phyloP scores from a whole-genome alignment of 2,329 filamentous ascomycete genomes.

The Fusarium nematophilum region DNA sequence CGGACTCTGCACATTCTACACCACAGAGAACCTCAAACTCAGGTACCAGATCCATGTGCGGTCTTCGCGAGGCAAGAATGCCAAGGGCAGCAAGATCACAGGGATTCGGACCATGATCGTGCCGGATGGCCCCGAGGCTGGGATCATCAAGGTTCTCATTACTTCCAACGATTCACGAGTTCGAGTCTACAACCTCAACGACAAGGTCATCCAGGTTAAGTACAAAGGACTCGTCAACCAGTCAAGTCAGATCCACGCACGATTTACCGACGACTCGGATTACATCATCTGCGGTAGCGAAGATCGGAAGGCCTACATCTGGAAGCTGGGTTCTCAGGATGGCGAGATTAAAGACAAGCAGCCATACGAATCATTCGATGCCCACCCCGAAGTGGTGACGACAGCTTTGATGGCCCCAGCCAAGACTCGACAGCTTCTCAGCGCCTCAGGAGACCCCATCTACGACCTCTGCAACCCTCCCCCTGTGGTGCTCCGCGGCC shows the following conservation, averaged over 20 bases:
- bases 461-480: slow-evolving; percentile 97
- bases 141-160: slow-evolving; percentile 84
- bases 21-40: slow-evolving; percentile 88
- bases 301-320: slow-evolving; percentile 89
- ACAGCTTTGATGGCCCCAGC: slow-evolving; percentile 87
- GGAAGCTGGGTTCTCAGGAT: slow-evolving; percentile 69
- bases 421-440: slow-evolving; percentile 80
- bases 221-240: slow-evolving; percentile 92
- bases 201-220: slow-evolving; percentile 88
- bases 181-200: slow-evolving; percentile 86
- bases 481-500: slow-evolving; percentile 82
- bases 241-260: slow-evolving; percentile 89
- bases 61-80: slow-evolving; percentile 90
- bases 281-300: slow-evolving; percentile 95
- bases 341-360: slow-evolving; percentile 80
- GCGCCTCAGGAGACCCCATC: slow-evolving; percentile 88
- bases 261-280: slow-evolving; percentile 85
- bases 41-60: slow-evolving; percentile 92
- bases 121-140: slow-evolving; percentile 59
- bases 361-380: slow-evolving; percentile 89
- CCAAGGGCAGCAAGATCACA: slow-evolving; percentile 97
- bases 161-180: slow-evolving; percentile 96
- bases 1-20: slow-evolving; percentile 89
- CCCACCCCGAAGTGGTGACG: slow-evolving; percentile 88
- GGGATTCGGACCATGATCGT: slow-evolving; percentile 82